Conservation (phyloP, 768 basidiomycete genomes). For the Lentinula raphanica region DNA sequence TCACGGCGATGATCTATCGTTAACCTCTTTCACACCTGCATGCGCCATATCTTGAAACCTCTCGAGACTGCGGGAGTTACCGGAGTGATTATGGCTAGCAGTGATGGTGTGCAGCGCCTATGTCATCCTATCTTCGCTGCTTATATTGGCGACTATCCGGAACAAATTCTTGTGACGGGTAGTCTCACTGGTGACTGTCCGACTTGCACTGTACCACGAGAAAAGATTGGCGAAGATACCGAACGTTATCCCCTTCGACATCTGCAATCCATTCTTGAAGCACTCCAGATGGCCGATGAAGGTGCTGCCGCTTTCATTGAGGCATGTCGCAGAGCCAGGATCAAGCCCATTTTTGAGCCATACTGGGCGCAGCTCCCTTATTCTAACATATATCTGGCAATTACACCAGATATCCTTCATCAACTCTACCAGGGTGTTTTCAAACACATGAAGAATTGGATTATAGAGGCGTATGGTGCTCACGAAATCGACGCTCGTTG, state of each 20-base stretch:
- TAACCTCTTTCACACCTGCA: background rate
- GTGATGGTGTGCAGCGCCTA: background rate
- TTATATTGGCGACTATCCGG: background rate
- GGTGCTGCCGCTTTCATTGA: background rate
- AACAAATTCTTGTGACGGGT: background rate
- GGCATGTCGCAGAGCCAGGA: background rate
- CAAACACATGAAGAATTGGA: conserved; percentile 30
- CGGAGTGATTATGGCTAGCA: background rate
- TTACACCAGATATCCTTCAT: conserved; percentile 36
- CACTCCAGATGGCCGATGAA: background rate
- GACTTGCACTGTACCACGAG: background rate
- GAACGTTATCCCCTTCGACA: background rate
- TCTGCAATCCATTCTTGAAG: background rate
- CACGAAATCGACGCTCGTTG: conserved; percentile 25
- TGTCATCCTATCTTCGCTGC: background rate
- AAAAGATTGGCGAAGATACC: background rate
- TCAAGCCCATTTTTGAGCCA: conserved; percentile 16
- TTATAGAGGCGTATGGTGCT: conserved; percentile 9
- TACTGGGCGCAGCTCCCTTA: conserved; percentile 30
- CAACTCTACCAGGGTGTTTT: conserved; percentile 37
- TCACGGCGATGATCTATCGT: background rate
- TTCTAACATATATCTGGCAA: conserved; percentile 23
- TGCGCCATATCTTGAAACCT: background rate
- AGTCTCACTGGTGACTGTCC: no score
- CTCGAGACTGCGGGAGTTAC: background rate